Evolutionary conservation across 1,139 yeast genomes (phyloP).

Genomic region (Ogataea hybrid): DNA sequence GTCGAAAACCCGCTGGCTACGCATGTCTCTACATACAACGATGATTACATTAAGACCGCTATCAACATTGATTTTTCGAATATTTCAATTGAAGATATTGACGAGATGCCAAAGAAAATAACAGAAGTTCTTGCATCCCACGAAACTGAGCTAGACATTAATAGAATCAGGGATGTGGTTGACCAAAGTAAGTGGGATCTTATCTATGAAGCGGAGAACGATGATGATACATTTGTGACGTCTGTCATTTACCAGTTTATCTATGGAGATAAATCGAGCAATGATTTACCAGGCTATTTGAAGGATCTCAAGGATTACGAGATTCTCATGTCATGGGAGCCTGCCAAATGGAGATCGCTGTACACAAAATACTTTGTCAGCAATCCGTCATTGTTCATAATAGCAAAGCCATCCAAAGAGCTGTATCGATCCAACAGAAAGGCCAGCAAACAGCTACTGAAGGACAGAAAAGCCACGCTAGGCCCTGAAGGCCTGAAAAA

Average conservation of each 20-base stretch:
- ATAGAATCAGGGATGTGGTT: conserved; percentile 63
- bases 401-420: conserved; percentile 71
- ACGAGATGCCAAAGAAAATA: conserved; percentile 50
- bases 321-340: conserved; percentile 55
- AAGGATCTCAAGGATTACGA: conserved; percentile 62
- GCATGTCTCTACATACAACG: conserved; percentile 64
- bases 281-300: conserved; percentile 54
- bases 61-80: conserved; percentile 63
- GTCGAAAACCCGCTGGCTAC: conserved; percentile 82
- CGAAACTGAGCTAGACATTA: conserved; percentile 53
- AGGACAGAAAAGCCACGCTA: conserved; percentile 47
- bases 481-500: conserved; percentile 62
- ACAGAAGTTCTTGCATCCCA: conserved; percentile 53
- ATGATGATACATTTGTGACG: conserved; percentile 58
- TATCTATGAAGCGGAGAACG: conserved; percentile 64
- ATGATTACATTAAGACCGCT: conserved; percentile 61
- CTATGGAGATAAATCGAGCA: conserved; percentile 67
- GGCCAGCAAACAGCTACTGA: conserved; percentile 48
- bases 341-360: conserved; percentile 64
- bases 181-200: conserved; percentile 64
- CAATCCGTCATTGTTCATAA: conserved; percentile 67
- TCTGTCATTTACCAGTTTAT: conserved; percentile 76
- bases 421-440: conserved; percentile 53
- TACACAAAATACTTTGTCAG: conserved; percentile 54
- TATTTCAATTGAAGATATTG: conserved; percentile 68